Evolutionary conservation across 352 stramenopile species (phyloP).

Genomic region (Elongisporangium prolatum): DNA sequence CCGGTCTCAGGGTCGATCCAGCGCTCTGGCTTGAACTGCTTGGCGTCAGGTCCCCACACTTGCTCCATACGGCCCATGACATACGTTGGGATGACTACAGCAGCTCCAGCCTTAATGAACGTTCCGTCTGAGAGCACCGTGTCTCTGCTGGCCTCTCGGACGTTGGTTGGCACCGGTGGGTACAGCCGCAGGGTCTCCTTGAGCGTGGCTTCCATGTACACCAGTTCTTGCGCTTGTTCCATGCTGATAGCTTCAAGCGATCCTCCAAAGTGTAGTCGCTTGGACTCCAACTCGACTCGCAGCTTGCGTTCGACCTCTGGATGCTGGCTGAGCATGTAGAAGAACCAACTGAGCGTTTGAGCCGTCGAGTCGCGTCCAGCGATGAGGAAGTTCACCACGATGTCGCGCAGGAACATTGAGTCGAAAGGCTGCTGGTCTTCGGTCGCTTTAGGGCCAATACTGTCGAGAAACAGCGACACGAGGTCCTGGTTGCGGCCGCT

Average conservation of each 20-base stretch:
- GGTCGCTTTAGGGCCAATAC: not conserved
- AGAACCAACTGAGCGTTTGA: slow-evolving; percentile 45
- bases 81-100: slow-evolving; percentile 42
- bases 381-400: slow-evolving; percentile 79
- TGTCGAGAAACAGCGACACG: slow-evolving; percentile 29
- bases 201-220: slow-evolving; percentile 46
- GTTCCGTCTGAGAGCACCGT: slow-evolving; percentile 62
- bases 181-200: slow-evolving; percentile 63
- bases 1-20: slow-evolving; percentile 44
- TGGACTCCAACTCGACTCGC: slow-evolving; percentile 16
- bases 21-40: slow-evolving; percentile 58
- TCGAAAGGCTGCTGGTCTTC: slow-evolving; percentile 13
- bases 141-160: slow-evolving; percentile 28
- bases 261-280: slow-evolving; percentile 1
- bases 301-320: slow-evolving; percentile 19
- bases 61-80: slow-evolving; percentile 41
- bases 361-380: slow-evolving; percentile 77
- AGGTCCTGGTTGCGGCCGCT: slow-evolving; percentile 24
- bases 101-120: slow-evolving; percentile 27
- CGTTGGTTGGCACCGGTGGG: slow-evolving; percentile 42
- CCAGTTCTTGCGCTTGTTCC: slow-evolving; percentile 22
- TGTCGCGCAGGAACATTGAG: slow-evolving; percentile 49
- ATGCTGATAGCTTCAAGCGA: slow-evolving; percentile 13
- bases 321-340: slow-evolving; percentile 21
- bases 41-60: slow-evolving; percentile 60